These are phyloP conservation scores for Trichopus zeylanicus DNA, from an alignment of 116 monocot genomes.

Conservation along the genomic window DNA sequence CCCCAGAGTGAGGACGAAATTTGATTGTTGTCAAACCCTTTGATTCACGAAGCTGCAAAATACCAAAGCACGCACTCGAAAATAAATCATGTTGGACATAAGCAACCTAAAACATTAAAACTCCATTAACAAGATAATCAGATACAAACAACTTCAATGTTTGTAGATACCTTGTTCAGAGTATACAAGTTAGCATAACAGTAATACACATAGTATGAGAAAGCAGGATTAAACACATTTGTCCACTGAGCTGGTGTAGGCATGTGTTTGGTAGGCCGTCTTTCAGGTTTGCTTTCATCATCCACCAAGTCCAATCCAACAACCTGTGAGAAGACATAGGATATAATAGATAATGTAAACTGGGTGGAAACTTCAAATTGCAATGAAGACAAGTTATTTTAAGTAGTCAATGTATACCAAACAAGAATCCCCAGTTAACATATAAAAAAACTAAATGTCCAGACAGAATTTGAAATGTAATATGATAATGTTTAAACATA, in stretches of 20 bases:
- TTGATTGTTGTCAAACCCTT: conserved; percentile 99
- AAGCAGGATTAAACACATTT: conserved; percentile 98
- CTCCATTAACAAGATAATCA: neutral
- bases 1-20: conserved; percentile 93
- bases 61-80: neutral
- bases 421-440: too few relatives aligned
- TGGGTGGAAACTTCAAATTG: too few relatives aligned
- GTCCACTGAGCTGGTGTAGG: conserved; percentile 95
- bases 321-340: conserved; percentile 34
- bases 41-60: conserved; percentile 78
- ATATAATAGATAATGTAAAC: neutral
- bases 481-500: too few relatives aligned
- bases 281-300: conserved; percentile 99
- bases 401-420: too few relatives aligned
- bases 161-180: conserved; percentile 68
- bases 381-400: too few relatives aligned
- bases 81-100: neutral
- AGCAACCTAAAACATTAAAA: neutral
- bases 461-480: too few relatives aligned
- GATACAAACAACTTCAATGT: neutral
- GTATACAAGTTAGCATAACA: conserved; percentile 95
- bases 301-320: conserved; percentile 99
- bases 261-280: conserved; percentile 99
- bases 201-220: conserved; percentile 95
- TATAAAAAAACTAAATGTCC: too few relatives aligned